These are phyloP conservation scores for Pythium scleroteichum DNA, from an alignment of 352 stramenopile genomes.

Conservation along the genomic window DNA sequence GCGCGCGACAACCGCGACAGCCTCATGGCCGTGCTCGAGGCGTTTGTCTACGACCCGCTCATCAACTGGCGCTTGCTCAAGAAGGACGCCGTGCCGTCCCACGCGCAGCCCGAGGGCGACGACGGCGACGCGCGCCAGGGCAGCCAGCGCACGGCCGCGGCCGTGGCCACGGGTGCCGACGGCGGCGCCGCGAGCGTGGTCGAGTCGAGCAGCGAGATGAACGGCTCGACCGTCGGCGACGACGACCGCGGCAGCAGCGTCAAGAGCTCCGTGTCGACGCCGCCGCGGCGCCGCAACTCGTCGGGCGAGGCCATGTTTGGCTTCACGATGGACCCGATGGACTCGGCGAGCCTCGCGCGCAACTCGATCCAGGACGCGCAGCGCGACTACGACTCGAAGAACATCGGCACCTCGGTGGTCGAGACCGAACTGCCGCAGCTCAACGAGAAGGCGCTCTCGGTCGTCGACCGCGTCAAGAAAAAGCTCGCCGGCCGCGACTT, in stretches of 20 bases:
- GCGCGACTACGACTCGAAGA: conserved; percentile 56
- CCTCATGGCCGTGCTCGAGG: conserved; percentile 99
- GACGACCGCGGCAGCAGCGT: conserved; percentile 52
- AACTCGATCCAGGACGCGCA: conserved; percentile 68
- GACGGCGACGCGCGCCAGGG: conserved; percentile 31
- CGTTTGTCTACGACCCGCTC: conserved; percentile 99
- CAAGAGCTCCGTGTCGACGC: conserved; percentile 65
- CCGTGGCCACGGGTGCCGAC: not conserved
- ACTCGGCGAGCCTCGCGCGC: conserved; percentile 48
- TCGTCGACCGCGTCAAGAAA: conserved; percentile 98
- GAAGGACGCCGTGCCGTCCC: conserved; percentile 77
- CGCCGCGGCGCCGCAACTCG: conserved; percentile 56
- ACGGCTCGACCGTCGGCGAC: conserved; percentile 16
- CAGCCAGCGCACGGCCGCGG: not conserved
- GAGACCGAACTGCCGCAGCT: conserved; percentile 72
- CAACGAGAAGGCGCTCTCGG: conserved; percentile 92
- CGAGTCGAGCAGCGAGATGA: conserved; percentile 26
- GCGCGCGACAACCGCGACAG: conserved; percentile 98
- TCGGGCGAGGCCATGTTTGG: conserved; percentile 69
- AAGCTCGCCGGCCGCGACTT: conserved; percentile 99
- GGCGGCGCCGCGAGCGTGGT: conserved; percentile 6
- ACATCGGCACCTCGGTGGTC: conserved; percentile 56
- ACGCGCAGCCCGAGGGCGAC: conserved; percentile 68
- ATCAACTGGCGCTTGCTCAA: conserved; percentile 98
- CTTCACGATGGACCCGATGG: conserved; percentile 64